These are phyloP conservation scores for Conidiobolus incongruus DNA, from an alignment of 371 early-diverging fungal genomes.

Conservation along the genomic window DNA sequence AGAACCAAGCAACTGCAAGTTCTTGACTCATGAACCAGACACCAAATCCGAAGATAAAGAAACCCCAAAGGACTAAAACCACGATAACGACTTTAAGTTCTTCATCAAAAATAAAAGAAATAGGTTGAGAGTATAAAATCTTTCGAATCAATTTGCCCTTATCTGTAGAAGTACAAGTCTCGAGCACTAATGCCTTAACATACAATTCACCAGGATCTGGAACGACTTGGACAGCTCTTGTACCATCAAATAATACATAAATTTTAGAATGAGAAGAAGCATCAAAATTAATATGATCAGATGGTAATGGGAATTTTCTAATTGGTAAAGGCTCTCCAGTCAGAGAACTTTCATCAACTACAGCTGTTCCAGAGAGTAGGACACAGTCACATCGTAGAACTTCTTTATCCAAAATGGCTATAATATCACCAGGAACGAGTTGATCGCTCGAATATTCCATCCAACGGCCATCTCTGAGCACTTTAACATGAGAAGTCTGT, in stretches of 20 bases:
- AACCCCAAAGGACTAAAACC: constrained; percentile 31
- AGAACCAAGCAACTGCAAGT: constrained; percentile 35
- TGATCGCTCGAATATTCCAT: constrained; percentile 19
- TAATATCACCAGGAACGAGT: constrained; percentile 40
- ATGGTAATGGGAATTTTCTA: constrained; percentile 25
- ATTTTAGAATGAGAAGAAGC: constrained; percentile 10
- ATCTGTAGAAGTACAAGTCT: constrained; percentile 51
- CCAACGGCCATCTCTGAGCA: constrained; percentile 35
- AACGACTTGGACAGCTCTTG: constrained; percentile 12
- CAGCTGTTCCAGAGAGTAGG: constrained; percentile 24
- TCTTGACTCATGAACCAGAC: too few species aligned
- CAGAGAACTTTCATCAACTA: constrained; percentile 55
- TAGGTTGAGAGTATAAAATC: constrained; percentile 44
- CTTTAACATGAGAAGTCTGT: constrained; percentile 19
- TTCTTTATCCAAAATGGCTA: constrained; percentile 4
- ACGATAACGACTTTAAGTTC: constrained; percentile 40
- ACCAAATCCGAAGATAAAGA: constrained; percentile 28
- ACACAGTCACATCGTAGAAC: constrained; percentile 35
- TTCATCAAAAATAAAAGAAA: constrained; percentile 45
- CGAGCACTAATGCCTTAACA: constrained; percentile 28
- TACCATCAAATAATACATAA: constrained; percentile 19
- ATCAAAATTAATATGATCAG: constrained; percentile 9
- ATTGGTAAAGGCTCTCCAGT: constrained; percentile 63
- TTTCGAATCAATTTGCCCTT: constrained; percentile 57
- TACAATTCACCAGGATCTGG: neutral